Conservation (phyloP, 345 rosid species). For the Boechera retrofracta region DNA sequence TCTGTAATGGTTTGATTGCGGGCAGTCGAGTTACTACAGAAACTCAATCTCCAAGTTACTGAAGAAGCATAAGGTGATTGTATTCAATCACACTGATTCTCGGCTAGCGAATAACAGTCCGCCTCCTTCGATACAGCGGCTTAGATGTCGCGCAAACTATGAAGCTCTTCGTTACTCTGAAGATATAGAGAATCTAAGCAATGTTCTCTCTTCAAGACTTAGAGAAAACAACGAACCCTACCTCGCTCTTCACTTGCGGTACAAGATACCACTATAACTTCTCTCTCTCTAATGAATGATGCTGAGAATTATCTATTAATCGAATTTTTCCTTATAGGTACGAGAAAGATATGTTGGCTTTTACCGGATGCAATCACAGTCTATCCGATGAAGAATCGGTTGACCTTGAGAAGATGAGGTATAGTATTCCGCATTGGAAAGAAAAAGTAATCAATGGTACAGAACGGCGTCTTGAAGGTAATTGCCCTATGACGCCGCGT, state of each 20-base stretch:
- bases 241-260: conserved; percentile 80
- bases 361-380: conserved; percentile 75
- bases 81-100: conserved; percentile 64
- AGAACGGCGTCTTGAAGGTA: conserved; percentile 52
- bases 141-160: conserved; percentile 72
- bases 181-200: conserved; percentile 56
- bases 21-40: conserved; percentile 64
- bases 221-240: conserved; percentile 48
- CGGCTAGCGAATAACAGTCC: conserved; percentile 72
- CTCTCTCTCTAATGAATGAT: neutral
- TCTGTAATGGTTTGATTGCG: conserved; percentile 14
- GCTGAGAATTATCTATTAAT: neutral
- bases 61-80: conserved; percentile 57
- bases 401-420: conserved; percentile 57
- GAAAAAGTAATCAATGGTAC: conserved; percentile 60
- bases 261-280: conserved; percentile 13
- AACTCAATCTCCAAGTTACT: conserved; percentile 48
- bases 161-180: conserved; percentile 62
- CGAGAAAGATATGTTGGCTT: conserved; percentile 86
- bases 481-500: conserved; percentile 77
- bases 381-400: conserved; percentile 54
- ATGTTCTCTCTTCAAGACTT: conserved; percentile 56
- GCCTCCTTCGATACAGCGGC: conserved; percentile 59
- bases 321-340: conserved; percentile 49
- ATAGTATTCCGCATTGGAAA: conserved; percentile 61